A percentile compares a stretch with the other conserved stretches of the same genome.
phyloP scores from a whole-genome alignment of 306 rosid species.

The Oemleria cerasiformis region DNA sequence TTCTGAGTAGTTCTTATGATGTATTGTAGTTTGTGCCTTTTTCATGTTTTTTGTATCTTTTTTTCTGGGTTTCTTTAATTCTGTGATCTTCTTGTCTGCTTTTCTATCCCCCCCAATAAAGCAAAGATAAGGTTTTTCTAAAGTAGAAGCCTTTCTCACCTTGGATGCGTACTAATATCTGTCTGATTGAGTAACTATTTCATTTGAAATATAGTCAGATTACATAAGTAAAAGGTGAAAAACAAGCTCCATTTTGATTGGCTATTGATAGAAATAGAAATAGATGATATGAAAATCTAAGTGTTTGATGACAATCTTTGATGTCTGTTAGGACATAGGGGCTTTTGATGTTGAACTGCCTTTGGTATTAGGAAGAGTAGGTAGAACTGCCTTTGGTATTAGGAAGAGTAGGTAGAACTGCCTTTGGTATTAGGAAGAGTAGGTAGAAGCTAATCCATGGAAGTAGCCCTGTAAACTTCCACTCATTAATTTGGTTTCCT shows the following conservation, averaged over 20 bases:
- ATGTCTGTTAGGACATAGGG: not conserved
- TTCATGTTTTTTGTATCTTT: conserved; percentile 4
- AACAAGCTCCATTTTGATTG: not conserved
- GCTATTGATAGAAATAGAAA: not conserved
- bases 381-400: too few species aligned
- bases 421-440: not conserved
- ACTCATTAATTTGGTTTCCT: not conserved
- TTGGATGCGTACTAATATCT: not conserved
- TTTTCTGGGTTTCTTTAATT: conserved; percentile 13
- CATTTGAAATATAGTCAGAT: not conserved
- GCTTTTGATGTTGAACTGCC: not conserved
- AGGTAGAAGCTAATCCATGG: not conserved
- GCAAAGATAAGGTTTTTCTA: not conserved
- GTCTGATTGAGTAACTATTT: not conserved
- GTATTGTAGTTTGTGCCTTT: conserved; percentile 3
- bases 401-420: not conserved
- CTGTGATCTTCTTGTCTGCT: not conserved
- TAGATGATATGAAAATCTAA: not conserved
- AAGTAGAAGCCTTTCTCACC: not conserved
- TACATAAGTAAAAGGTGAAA: not conserved
- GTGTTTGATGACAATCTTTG: not conserved
- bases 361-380: not conserved
- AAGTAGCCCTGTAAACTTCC: not conserved
- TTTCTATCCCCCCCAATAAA: not conserved
- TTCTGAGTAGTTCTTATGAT: conserved; percentile 1